These are phyloP conservation scores for Salvia hispanica DNA, from an alignment of 257 asterid genomes.

Conservation along the genomic window DNA sequence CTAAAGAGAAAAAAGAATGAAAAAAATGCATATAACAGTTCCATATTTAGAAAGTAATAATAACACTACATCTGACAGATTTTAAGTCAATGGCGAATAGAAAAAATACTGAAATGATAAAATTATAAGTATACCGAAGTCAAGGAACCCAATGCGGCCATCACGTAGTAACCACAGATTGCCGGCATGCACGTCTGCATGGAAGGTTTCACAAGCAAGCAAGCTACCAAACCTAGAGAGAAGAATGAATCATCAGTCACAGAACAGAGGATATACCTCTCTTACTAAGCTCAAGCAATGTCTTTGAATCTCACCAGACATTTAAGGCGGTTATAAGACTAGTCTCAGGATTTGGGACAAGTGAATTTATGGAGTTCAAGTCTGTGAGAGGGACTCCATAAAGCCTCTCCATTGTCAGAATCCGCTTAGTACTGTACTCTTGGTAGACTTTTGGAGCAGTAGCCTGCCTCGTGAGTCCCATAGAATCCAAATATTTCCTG, in stretches of 20 bases:
- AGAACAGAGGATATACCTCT: slow-evolving; percentile 9
- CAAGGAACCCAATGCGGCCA: slow-evolving; percentile 99
- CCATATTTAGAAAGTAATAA: neutral
- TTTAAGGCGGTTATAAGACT: slow-evolving; percentile 95
- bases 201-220: slow-evolving; percentile 91
- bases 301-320: slow-evolving; percentile 67
- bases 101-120: neutral
- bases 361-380: slow-evolving; percentile 80
- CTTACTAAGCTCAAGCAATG: slow-evolving; percentile 22
- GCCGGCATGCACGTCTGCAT: slow-evolving; percentile 98
- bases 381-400: slow-evolving; percentile 98
- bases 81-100: neutral
- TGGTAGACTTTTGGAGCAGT: slow-evolving; percentile 89
- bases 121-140: slow-evolving; percentile 61
- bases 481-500: slow-evolving; percentile 77
- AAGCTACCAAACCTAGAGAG: slow-evolving; percentile 89
- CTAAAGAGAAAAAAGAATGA: neutral
- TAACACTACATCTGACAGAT: slow-evolving; percentile 9
- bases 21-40: neutral
- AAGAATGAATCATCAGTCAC: slow-evolving; percentile 11
- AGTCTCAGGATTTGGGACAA: slow-evolving; percentile 81
- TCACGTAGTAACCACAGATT: slow-evolving; percentile 91
- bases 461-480: slow-evolving; percentile 93
- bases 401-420: slow-evolving; percentile 95
- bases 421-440: slow-evolving; percentile 63